phyloP scores from a whole-genome alignment of 495 filamentous ascomycete species.

The Penicillium daleae region DNA sequence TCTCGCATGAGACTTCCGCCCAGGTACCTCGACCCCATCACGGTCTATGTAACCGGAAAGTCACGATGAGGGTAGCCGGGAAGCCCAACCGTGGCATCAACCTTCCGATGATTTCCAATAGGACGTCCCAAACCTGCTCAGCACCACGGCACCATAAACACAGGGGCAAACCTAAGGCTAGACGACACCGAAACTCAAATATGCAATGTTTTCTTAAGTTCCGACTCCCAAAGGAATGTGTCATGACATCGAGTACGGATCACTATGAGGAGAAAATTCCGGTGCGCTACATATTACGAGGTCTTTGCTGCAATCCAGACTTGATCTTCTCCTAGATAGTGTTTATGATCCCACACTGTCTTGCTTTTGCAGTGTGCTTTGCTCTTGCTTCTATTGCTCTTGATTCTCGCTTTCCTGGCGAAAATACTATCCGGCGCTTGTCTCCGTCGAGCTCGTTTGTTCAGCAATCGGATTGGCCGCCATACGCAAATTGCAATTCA shows the following conservation, averaged over 20 bases:
- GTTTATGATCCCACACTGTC: not conserved
- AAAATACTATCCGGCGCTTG: not conserved
- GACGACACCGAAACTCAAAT: constrained; percentile 3
- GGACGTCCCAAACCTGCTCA: constrained; percentile 5
- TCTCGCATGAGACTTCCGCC: constrained; percentile 30
- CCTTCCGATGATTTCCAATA: constrained; percentile 28
- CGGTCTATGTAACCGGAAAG: constrained; percentile 22
- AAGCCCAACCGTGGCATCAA: constrained; percentile 11
- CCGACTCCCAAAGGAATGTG: constrained; percentile 11
- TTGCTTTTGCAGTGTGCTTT: constrained; percentile 9
- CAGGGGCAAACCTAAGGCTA: constrained; percentile 6
- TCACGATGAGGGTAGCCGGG: constrained; percentile 29
- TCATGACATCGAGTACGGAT: constrained; percentile 35
- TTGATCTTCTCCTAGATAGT: not conserved
- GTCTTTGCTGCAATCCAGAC: constrained; percentile 5
- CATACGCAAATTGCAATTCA: not conserved
- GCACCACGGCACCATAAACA: constrained; percentile 13
- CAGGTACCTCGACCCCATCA: constrained; percentile 5
- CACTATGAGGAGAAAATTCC: constrained; percentile 12
- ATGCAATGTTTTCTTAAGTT: constrained; percentile 9
- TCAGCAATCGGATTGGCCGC: not conserved
- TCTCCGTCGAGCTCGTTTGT: not conserved
- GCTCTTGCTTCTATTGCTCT: not conserved
- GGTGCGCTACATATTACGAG: constrained; percentile 29
- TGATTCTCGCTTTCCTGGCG: not conserved